Conservation (phyloP, 441 rosid species). For the Brassica balearica region DNA sequence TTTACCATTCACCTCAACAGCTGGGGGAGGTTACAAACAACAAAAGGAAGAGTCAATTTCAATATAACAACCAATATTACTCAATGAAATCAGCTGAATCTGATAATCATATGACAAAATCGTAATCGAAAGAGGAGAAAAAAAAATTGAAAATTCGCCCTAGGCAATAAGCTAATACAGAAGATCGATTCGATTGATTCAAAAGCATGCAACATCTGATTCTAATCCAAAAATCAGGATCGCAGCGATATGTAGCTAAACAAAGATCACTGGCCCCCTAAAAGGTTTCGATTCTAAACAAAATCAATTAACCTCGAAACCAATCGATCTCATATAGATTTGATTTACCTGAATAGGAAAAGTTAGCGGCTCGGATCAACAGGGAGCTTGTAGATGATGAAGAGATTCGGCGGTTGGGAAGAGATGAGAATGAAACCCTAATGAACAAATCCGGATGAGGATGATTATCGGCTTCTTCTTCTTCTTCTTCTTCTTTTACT, state of each 20-base stretch:
- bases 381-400: constrained; percentile 17
- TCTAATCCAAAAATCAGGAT: background rate
- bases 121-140: background rate
- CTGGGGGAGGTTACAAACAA: constrained; percentile 25
- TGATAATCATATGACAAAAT: background rate
- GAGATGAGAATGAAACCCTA: constrained; percentile 35
- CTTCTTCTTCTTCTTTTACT: constrained; percentile 13
- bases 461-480: constrained; percentile 31
- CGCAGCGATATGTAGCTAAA: background rate
- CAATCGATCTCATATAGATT: background rate
- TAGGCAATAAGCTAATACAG: background rate
- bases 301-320: constrained; percentile 2
- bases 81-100: background rate
- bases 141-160: background rate
- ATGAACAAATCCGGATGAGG: constrained; percentile 27
- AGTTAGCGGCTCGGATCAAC: background rate
- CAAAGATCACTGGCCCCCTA: constrained; percentile 9
- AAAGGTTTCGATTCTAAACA: constrained; percentile 10
- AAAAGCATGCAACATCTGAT: constrained; percentile 14
- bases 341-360: constrained; percentile 32
- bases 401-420: constrained; percentile 18
- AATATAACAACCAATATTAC: constrained; percentile 15
- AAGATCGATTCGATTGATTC: background rate
- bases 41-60: constrained; percentile 6
- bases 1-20: constrained; percentile 29